phyloP scores from a whole-genome alignment of 805 yeast species.

The Ogataea degrootiae region DNA sequence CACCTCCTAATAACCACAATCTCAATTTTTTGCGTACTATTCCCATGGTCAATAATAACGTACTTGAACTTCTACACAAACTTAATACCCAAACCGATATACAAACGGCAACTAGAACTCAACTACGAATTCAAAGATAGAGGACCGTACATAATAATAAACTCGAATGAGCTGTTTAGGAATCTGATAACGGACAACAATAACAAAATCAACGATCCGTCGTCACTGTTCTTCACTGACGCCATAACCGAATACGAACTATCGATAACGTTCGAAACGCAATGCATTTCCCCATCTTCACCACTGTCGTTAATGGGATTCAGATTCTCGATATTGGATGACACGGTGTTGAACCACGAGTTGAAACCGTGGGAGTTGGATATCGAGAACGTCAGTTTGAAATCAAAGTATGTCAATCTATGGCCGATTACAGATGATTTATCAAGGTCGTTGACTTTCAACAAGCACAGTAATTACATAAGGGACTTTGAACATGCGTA shows the following conservation, averaged over 20 bases:
- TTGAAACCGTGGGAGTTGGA: conserved; percentile 21
- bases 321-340: conserved; percentile 20
- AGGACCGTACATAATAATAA: conserved; percentile 20
- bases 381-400: conserved; percentile 10
- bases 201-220: no score
- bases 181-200: conserved; percentile 6
- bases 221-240: background rate
- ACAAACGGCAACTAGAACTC: conserved; percentile 10
- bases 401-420: conserved; percentile 13
- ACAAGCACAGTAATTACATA: conserved; percentile 11
- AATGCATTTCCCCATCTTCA: background rate
- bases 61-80: conserved; percentile 28
- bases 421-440: conserved; percentile 27
- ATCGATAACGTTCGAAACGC: background rate
- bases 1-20: conserved; percentile 10
- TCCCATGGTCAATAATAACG: conserved; percentile 30
- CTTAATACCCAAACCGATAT: conserved; percentile 24
- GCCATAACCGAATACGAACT: conserved; percentile 3
- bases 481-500: conserved; percentile 3
- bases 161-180: conserved; percentile 14
- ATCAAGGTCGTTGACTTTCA: conserved; percentile 11
- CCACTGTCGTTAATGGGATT: conserved; percentile 10
- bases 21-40: conserved; percentile 21
- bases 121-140: conserved; percentile 20
- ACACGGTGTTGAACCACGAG: conserved; percentile 14